A percentile compares a stretch with the other conserved stretches of the same genome.
phyloP scores from a whole-genome alignment of 2,329 filamentous ascomycete species.

The Colletotrichum chlorophyti region DNA sequence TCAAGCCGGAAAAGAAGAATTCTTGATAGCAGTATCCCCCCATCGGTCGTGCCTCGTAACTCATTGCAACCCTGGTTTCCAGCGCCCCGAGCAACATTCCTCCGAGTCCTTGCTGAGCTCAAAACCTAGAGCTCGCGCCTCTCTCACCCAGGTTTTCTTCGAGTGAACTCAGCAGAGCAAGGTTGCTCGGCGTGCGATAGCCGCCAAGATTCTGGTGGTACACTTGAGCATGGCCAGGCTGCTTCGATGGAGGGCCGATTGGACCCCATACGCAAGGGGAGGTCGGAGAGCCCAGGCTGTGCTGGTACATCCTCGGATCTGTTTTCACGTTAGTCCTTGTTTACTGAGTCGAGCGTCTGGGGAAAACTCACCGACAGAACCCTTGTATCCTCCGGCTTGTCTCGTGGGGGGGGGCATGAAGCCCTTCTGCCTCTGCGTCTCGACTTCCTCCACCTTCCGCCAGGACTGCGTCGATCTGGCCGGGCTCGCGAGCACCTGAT shows the following conservation, averaged over 20 bases:
- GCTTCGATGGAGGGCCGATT: constrained; percentile 36
- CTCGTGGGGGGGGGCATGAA: background rate
- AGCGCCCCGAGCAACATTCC: background rate
- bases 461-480: constrained; percentile 18
- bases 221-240: background rate
- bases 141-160: background rate
- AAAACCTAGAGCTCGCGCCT: background rate
- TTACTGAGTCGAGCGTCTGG: background rate
- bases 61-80: constrained; percentile 4
- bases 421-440: background rate
- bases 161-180: background rate
- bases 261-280: constrained; percentile 37
- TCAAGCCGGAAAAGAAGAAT: constrained; percentile 1
- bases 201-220: background rate
- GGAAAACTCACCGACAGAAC: background rate
- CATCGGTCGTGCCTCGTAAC: constrained; percentile 17
- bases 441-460: constrained; percentile 4
- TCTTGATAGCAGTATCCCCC: background rate
- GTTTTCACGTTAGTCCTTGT: background rate
- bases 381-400: background rate
- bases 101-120: background rate
- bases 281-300: constrained; percentile 10
- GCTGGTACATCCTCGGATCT: constrained; percentile 4
- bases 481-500: constrained; percentile 1
- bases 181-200: background rate